Percentiles rank a stretch among this genome's conserved stretches.
Conservation (phyloP, 1,139 yeast genomes). For the Yamadazyma oceani region DNA sequence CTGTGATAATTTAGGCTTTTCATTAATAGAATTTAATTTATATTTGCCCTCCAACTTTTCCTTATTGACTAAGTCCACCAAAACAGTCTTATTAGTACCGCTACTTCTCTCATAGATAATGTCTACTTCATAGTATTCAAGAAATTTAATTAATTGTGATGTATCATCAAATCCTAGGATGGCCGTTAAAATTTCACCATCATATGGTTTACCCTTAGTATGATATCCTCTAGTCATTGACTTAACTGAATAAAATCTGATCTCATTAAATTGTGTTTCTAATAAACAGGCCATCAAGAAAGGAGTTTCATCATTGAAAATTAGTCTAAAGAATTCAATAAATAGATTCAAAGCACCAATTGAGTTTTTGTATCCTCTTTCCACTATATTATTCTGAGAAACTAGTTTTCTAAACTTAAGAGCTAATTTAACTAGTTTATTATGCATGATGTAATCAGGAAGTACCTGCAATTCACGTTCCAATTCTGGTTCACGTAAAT, state of each 20-base stretch:
- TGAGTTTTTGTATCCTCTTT: conserved; percentile 54
- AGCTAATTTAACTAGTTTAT: conserved; percentile 68
- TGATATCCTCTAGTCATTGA: conserved; percentile 71
- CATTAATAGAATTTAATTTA: conserved; percentile 41
- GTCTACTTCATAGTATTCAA: conserved; percentile 64
- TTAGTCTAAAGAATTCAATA: conserved; percentile 61
- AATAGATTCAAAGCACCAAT: conserved; percentile 67
- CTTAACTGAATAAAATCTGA: conserved; percentile 73
- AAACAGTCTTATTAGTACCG: conserved; percentile 25
- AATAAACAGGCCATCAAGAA: conserved; percentile 70
- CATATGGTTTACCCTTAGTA: conserved; percentile 66
- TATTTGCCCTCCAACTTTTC: conserved; percentile 45
- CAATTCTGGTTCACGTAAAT: conserved; percentile 79
- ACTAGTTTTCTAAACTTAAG: conserved; percentile 63
- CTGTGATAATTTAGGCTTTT: conserved; percentile 55
- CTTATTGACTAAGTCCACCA: conserved; percentile 58
- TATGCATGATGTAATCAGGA: conserved; percentile 56
- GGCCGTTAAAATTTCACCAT: conserved; percentile 44
- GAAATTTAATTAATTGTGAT: conserved; percentile 55
- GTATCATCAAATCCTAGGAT: conserved; percentile 67
- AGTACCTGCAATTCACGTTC: conserved; percentile 73
- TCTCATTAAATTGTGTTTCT: conserved; percentile 79
- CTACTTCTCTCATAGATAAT: conserved; percentile 27
- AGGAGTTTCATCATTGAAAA: conserved; percentile 55
- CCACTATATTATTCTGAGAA: conserved; percentile 62